Percentiles rank a stretch among this genome's conserved stretches.
Conservation (phyloP, 768 basidiomycete species). For the Neoboletus subvelutipes region DNA sequence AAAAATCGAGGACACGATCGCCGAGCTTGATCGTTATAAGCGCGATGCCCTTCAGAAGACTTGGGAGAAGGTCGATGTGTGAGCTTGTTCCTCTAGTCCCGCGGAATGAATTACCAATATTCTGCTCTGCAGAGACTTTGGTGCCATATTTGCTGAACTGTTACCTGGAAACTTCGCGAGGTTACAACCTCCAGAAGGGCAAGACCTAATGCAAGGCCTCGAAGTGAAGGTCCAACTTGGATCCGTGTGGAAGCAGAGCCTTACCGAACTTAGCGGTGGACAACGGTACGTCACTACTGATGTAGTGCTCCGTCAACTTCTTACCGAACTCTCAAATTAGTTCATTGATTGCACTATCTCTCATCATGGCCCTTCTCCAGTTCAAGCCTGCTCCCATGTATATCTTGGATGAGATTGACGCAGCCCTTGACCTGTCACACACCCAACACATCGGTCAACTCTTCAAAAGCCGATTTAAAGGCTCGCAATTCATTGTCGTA, state of each 20-base stretch:
- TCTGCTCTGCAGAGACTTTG: constrained; percentile 72
- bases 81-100: constrained; percentile 24
- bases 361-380: constrained; percentile 98
- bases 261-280: constrained; percentile 96
- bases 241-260: constrained; percentile 94
- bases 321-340: constrained; percentile 40
- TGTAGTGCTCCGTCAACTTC: neutral
- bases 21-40: constrained; percentile 91
- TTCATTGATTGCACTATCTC: constrained; percentile 93
- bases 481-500: constrained; percentile 97
- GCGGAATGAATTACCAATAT: neutral
- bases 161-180: constrained; percentile 96
- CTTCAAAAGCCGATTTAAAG: constrained; percentile 97
- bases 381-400: constrained; percentile 99
- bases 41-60: constrained; percentile 90
- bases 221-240: constrained; percentile 98
- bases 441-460: constrained; percentile 97
- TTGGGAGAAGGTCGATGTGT: constrained; percentile 95
- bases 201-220: constrained; percentile 91
- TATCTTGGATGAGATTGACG: constrained; percentile 98
- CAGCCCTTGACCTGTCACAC: constrained; percentile 92
- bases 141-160: constrained; percentile 92
- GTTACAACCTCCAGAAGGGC: constrained; percentile 88
- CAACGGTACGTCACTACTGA: constrained; percentile 64
- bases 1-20: constrained; percentile 94